Evolutionary conservation across 768 basidiomycete species (phyloP).

Genomic region (Pleurotus sapidus): DNA sequence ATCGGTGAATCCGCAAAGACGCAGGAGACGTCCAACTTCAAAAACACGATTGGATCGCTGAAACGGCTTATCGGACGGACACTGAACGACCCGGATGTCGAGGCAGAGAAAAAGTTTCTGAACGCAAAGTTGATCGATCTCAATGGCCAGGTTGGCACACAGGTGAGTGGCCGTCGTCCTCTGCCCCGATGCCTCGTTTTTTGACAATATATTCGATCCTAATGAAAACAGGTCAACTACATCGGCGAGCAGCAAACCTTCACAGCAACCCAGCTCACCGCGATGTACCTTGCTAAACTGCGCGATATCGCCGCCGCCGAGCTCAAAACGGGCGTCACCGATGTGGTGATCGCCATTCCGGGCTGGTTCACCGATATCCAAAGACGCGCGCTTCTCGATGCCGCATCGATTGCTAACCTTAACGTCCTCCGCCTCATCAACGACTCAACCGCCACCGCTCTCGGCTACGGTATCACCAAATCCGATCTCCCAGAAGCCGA

Average conservation of each 20-base stretch:
- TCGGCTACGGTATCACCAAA: slow-evolving; percentile 99
- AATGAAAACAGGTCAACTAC: slow-evolving; percentile 70
- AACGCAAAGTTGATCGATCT: slow-evolving; percentile 86
- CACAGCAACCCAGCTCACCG: slow-evolving; percentile 90
- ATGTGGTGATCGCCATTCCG: slow-evolving; percentile 94
- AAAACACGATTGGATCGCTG: slow-evolving; percentile 91
- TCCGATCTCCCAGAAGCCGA: slow-evolving; percentile 89
- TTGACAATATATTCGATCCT: slow-evolving; percentile 7
- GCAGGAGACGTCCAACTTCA: slow-evolving; percentile 97
- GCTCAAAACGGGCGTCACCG: slow-evolving; percentile 82
- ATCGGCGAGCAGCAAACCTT: slow-evolving; percentile 77
- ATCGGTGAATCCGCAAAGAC: slow-evolving; percentile 97
- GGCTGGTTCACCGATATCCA: slow-evolving; percentile 97
- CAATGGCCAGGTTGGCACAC: slow-evolving; percentile 76
- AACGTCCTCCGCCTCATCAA: slow-evolving; percentile 95
- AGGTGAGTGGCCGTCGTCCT: slow-evolving; percentile 51
- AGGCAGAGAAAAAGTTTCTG: slow-evolving; percentile 88
- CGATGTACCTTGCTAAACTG: slow-evolving; percentile 86
- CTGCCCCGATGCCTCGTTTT: background rate
- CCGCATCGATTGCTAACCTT: slow-evolving; percentile 85
- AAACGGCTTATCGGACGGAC: slow-evolving; percentile 89
- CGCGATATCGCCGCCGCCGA: slow-evolving; percentile 84
- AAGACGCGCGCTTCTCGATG: slow-evolving; percentile 85
- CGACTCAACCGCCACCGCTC: slow-evolving; percentile 92
- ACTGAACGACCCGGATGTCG: slow-evolving; percentile 75